Conservation (phyloP, 768 basidiomycete genomes). For the Agrocybe pediades region DNA sequence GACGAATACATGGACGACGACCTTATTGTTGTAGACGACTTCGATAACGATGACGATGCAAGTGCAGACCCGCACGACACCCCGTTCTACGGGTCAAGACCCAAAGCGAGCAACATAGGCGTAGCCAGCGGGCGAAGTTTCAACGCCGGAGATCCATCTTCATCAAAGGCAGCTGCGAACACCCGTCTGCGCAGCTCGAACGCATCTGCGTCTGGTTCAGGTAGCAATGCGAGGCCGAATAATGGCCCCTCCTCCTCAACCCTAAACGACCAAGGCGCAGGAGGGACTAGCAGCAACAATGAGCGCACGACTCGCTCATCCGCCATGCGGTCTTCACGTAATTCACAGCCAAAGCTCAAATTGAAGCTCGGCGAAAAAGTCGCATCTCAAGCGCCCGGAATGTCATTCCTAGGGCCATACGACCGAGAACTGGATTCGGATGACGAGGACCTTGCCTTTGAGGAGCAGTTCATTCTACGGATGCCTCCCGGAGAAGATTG, state of each 20-base stretch:
- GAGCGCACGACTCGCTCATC: slow-evolving; percentile 39
- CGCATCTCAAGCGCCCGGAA: slow-evolving; percentile 78
- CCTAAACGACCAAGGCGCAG: slow-evolving; percentile 37
- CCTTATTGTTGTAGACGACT: slow-evolving; percentile 63
- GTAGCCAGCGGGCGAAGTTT: background rate
- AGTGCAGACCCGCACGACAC: slow-evolving; percentile 31
- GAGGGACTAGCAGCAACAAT: slow-evolving; percentile 17
- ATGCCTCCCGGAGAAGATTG: slow-evolving; percentile 86
- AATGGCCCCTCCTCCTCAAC: background rate
- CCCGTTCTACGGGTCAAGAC: background rate
- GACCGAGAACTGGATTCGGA: slow-evolving; percentile 95
- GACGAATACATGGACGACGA: slow-evolving; percentile 52
- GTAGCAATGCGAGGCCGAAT: slow-evolving; percentile 27
- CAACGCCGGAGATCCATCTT: background rate
- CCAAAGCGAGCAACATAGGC: background rate
- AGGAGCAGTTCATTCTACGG: slow-evolving; percentile 94
- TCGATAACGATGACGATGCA: slow-evolving; percentile 38
- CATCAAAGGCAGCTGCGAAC: background rate
- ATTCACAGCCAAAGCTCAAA: slow-evolving; percentile 77
- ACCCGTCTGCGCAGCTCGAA: slow-evolving; percentile 5
- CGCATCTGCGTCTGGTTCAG: slow-evolving; percentile 15
- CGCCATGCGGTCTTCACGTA: slow-evolving; percentile 58
- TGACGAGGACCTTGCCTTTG: slow-evolving; percentile 91
- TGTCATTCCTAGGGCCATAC: slow-evolving; percentile 88
- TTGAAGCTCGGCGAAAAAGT: slow-evolving; percentile 86